Evolutionary conservation across 169 alveolate genomes (phyloP), one percentile per base, ranked within the genome.

Genomic region (Plasmodium relictum): DNA sequence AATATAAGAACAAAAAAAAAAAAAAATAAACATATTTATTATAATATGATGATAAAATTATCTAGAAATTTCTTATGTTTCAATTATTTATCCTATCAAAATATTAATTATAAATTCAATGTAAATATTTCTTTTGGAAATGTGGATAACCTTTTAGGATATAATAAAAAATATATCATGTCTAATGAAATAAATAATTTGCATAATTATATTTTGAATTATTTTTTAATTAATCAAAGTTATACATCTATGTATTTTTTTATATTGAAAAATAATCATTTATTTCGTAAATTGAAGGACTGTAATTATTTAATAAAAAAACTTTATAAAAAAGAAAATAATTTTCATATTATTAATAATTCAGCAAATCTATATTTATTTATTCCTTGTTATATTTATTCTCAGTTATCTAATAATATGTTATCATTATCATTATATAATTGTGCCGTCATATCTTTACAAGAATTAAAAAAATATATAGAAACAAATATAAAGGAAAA

Each of bases 41-140:
- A 74, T 41, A 61, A 66, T 56, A 16, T 74, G 61, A 74, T 74
- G 88, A 41, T 63, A 9, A 74, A 74, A 62, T 42, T 74, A 39
- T 61, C 74, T 59, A 74, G 88, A 54, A 74, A 74, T 74, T 62
- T 74, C 16, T 54, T 74, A 74, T 74, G 73, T 3, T 74, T 74
- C 8, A 74, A 74, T 74, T 62, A 74, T 74, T 45, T 26, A 56
- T 62, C 88, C 7, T 62, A 62, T 41, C 45, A 62, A 63, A 16
- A 74, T 62, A 20, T 41, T 62, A 45, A 39, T 44, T 44, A 48
- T 12, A 61, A 45, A 63, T 22, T 61, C 48, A 9, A 42, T 12
- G 16, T n/a, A 9, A 20, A 50, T 62, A 26, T 20, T 12, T 48
- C 48, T 16, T 31, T 62, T 26, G 69, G 88, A 22, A 63, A 62